Conservation (phyloP, 176 grass and related monocot genomes). For the Tillandsia leiboldiana region DNA sequence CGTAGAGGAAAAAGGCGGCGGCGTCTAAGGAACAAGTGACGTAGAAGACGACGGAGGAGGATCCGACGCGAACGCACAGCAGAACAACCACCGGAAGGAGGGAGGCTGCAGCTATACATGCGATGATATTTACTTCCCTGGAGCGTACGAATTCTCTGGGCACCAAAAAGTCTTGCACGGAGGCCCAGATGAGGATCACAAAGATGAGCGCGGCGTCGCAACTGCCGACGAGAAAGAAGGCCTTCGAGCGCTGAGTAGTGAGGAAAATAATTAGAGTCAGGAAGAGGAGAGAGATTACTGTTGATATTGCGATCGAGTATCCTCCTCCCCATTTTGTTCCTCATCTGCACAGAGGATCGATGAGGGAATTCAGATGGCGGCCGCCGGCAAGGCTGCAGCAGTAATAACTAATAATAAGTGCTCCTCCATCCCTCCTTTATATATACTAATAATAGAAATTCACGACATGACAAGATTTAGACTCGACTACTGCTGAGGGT, state of each 20-base stretch:
- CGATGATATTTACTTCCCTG: background rate
- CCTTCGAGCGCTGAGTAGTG: background rate
- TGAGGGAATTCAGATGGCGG: background rate
- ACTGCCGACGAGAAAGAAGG: conserved; percentile 8
- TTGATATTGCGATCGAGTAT: background rate
- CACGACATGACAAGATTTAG: too few relatives aligned
- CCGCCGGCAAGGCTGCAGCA: too few relatives aligned
- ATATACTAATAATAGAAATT: too few relatives aligned
- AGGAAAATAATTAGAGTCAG: background rate
- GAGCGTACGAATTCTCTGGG: background rate
- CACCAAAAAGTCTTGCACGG: background rate
- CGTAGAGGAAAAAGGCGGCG: background rate
- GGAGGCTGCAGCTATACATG: background rate
- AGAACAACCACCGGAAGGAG: background rate
- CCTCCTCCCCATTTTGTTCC: background rate
- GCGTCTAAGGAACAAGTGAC: background rate
- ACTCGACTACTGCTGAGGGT: too few relatives aligned
- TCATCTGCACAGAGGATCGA: background rate
- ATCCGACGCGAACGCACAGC: background rate
- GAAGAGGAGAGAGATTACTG: background rate
- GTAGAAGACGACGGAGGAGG: background rate
- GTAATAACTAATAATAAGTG: too few relatives aligned
- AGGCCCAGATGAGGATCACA: background rate
- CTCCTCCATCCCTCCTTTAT: too few relatives aligned
- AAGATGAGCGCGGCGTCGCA: background rate